A percentile compares a stretch with the other conserved stretches of the same genome.
Evolutionary conservation across 2,329 filamentous ascomycete species (phyloP).

Genomic region (Alternaria hordeiaustralica): DNA sequence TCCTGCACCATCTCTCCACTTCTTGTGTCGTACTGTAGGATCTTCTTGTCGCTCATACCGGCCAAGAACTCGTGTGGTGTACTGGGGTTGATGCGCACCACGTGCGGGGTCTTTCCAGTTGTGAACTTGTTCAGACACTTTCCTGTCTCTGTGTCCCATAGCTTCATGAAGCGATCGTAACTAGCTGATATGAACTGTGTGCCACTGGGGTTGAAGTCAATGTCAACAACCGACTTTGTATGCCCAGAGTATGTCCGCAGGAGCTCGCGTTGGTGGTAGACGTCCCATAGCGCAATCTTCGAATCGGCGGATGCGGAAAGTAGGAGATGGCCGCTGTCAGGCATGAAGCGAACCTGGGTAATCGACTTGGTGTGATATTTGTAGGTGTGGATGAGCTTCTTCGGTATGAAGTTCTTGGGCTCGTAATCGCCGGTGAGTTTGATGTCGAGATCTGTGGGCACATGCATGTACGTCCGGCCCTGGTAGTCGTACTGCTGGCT

Average conservation of each 20-base stretch:
- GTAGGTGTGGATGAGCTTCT: constrained; percentile 92
- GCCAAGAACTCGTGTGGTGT: constrained; percentile 89
- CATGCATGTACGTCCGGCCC: constrained; percentile 95
- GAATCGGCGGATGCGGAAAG: constrained; percentile 89
- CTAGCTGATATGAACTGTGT: constrained; percentile 88
- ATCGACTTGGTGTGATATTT: constrained; percentile 84
- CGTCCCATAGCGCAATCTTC: constrained; percentile 93
- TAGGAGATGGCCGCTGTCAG: constrained; percentile 82
- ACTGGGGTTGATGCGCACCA: constrained; percentile 89
- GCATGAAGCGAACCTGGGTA: constrained; percentile 89
- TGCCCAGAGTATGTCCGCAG: constrained; percentile 92
- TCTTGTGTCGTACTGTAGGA: constrained; percentile 92
- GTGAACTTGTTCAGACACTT: constrained; percentile 86
- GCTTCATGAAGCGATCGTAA: constrained; percentile 94
- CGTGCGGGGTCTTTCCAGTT: constrained; percentile 93
- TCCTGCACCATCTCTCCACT: constrained; percentile 87
- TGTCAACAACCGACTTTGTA: constrained; percentile 85
- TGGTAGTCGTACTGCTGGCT: constrained; percentile 87
- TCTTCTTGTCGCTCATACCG: constrained; percentile 99
- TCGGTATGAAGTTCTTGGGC: constrained; percentile 88
- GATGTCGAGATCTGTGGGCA: constrained; percentile 68
- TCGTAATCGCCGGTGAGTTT: constrained; percentile 76
- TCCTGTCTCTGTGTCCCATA: constrained; percentile 98
- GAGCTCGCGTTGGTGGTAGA: constrained; percentile 87
- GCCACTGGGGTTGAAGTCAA: constrained; percentile 83